phyloP scores from a whole-genome alignment of 805 yeast species.

The Metschnikowia kofuensis region DNA sequence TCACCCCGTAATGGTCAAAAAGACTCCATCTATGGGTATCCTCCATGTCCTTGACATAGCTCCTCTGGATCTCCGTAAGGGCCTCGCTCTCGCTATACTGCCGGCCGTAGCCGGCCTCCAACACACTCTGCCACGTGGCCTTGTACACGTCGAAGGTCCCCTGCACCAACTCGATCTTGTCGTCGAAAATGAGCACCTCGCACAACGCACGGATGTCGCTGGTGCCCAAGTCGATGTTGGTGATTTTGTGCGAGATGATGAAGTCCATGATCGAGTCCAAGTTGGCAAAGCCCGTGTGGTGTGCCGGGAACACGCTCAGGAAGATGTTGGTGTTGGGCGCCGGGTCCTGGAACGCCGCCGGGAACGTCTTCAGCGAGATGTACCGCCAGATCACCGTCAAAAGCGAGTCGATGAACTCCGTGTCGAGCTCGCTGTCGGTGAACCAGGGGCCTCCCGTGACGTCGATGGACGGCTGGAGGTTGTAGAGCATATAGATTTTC shows the following conservation, averaged over 20 bases:
- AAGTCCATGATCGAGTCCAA: constrained; percentile 74
- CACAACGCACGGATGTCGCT: constrained; percentile 79
- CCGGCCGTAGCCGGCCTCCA: constrained; percentile 61
- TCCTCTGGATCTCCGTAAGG: constrained; percentile 12
- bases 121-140: constrained; percentile 80
- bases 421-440: constrained; percentile 91
- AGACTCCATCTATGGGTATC: constrained; percentile 29
- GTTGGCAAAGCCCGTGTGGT: constrained; percentile 62
- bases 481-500: constrained; percentile 92
- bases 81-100: constrained; percentile 22
- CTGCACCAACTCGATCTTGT: constrained; percentile 63
- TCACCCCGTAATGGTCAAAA: constrained; percentile 40
- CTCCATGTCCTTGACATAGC: constrained; percentile 12
- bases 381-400: constrained; percentile 85
- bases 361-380: constrained; percentile 72
- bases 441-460: constrained; percentile 99
- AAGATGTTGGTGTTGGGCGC: constrained; percentile 31
- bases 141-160: constrained; percentile 60
- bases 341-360: constrained; percentile 59
- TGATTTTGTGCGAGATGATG: constrained; percentile 66
- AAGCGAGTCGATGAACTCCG: constrained; percentile 85
- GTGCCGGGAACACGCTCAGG: constrained; percentile 54
- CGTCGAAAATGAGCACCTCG: constrained; percentile 85
- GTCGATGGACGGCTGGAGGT: constrained; percentile 89
- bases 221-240: constrained; percentile 73